phyloP scores from a whole-genome alignment of 495 filamentous ascomycete genomes.

The Thermochaetoides thermophila region DNA sequence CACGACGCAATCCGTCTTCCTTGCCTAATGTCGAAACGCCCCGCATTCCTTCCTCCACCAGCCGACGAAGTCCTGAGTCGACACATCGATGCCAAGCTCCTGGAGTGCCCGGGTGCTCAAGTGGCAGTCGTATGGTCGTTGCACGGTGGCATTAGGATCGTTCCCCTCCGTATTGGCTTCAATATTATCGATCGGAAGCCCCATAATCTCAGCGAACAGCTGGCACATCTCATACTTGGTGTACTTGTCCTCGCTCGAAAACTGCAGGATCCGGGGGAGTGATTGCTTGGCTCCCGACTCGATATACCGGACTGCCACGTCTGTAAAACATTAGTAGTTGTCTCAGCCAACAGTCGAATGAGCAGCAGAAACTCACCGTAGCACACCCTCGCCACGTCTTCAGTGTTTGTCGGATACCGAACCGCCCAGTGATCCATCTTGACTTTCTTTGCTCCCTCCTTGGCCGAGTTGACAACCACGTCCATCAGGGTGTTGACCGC shows the following conservation, averaged over 20 bases:
- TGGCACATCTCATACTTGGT: conserved; percentile 90
- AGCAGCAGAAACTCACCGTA: conserved; percentile 23
- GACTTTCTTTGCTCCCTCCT: conserved; percentile 40
- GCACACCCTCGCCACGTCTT: conserved; percentile 75
- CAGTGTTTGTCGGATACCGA: conserved; percentile 74
- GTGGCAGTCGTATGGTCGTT: conserved; percentile 83
- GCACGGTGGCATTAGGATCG: conserved; percentile 56
- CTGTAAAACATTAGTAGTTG: no score
- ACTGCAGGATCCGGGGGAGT: conserved; percentile 66
- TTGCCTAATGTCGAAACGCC: conserved; percentile 30
- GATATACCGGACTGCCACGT: conserved; percentile 55
- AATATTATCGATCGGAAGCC: conserved; percentile 56
- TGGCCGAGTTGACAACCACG: conserved; percentile 53
- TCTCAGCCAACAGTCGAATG: background rate
- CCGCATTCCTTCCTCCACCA: conserved; percentile 59
- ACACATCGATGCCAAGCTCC: conserved; percentile 62
- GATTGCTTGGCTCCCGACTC: conserved; percentile 21
- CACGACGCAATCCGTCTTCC: background rate
- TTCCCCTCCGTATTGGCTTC: conserved; percentile 57
- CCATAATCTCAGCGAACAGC: conserved; percentile 66
- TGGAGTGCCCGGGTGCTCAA: conserved; percentile 62
- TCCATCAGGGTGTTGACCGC: conserved; percentile 74
- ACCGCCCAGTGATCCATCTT: conserved; percentile 85
- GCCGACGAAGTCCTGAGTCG: conserved; percentile 56
- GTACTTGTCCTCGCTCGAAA: conserved; percentile 71